Percentiles rank a stretch among this genome's conserved stretches.
Conservation (phyloP, 495 filamentous ascomycete species). For the Penicillium desertorum region DNA sequence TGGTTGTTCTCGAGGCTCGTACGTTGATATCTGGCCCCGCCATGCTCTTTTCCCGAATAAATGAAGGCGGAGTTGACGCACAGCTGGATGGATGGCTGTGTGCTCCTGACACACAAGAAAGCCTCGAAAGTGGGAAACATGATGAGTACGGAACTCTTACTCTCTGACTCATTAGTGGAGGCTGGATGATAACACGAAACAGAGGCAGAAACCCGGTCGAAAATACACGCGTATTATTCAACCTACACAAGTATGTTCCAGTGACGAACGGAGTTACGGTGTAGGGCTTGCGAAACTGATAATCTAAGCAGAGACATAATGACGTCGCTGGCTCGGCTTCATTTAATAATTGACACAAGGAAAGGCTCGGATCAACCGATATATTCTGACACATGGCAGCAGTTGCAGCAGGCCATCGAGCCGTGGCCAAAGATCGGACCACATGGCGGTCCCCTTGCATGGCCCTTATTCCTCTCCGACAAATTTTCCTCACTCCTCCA, state of each 20-base stretch:
- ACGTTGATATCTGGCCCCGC: conserved; percentile 36
- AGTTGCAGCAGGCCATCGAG: conserved; percentile 31
- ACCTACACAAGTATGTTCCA: conserved; percentile 26
- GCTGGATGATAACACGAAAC: not conserved
- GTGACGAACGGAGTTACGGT: not conserved
- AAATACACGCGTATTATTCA: conserved; percentile 14
- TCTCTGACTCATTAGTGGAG: not conserved
- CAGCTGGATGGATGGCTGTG: conserved; percentile 33
- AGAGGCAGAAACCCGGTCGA: conserved; percentile 9
- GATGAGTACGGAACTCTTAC: conserved; percentile 12
- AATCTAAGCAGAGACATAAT: conserved; percentile 18
- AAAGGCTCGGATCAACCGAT: conserved; percentile 4
- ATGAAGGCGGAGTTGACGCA: conserved; percentile 23
- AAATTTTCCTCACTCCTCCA: conserved; percentile 28
- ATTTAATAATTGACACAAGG: conserved; percentile 23
- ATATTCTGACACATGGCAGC: conserved; percentile 32
- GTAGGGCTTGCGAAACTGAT: not conserved
- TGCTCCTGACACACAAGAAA: conserved; percentile 18
- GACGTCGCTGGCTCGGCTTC: conserved; percentile 26
- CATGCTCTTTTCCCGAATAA: conserved; percentile 35
- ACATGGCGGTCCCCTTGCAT: conserved; percentile 40
- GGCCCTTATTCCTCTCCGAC: conserved; percentile 37
- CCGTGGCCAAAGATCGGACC: conserved; percentile 36
- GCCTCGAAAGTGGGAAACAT: conserved; percentile 18
- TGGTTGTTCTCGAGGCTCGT: conserved; percentile 37